Evolutionary conservation across 495 filamentous ascomycete genomes (phyloP).

Genomic region (Penicillium cosmopolitanum): DNA sequence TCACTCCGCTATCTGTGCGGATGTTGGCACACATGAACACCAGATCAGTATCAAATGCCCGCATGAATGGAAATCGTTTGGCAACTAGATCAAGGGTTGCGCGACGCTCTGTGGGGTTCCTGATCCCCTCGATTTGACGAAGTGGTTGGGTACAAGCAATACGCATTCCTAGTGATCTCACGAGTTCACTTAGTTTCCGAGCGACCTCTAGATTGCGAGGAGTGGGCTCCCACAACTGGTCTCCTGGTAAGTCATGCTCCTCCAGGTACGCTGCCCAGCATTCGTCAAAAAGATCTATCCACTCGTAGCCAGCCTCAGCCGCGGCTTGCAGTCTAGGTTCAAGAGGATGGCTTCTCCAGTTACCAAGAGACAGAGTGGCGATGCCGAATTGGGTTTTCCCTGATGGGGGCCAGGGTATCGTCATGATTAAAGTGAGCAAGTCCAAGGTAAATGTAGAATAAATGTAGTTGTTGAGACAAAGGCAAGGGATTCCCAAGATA

Average conservation of each 20-base stretch:
- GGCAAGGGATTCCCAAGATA: background rate
- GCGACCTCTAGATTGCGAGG: conserved; percentile 31
- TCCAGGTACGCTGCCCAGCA: conserved; percentile 42
- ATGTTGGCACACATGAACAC: conserved; percentile 41
- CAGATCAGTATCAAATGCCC: conserved; percentile 40
- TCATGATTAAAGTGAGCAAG: no score
- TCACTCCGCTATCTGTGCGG: conserved; percentile 34
- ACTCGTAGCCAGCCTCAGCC: conserved; percentile 34
- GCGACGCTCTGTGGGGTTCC: conserved; percentile 28
- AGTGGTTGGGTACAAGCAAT: conserved; percentile 40
- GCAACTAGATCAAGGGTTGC: conserved; percentile 30
- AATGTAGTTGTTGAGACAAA: background rate
- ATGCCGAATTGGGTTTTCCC: conserved; percentile 30
- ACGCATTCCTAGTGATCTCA: conserved; percentile 34
- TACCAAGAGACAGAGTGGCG: conserved; percentile 39
- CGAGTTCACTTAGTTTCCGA: conserved; percentile 31
- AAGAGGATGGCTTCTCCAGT: conserved; percentile 32
- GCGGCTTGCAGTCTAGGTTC: conserved; percentile 34
- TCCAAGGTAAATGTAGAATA: no score
- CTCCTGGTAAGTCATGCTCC: conserved; percentile 28
- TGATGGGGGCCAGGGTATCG: conserved; percentile 18
- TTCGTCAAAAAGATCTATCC: conserved; percentile 44
- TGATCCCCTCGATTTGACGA: conserved; percentile 36
- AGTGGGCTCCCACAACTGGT: conserved; percentile 35
- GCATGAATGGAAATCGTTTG: conserved; percentile 42